Conservation (phyloP, 441 rosid genomes). For the Viola pubescens region DNA sequence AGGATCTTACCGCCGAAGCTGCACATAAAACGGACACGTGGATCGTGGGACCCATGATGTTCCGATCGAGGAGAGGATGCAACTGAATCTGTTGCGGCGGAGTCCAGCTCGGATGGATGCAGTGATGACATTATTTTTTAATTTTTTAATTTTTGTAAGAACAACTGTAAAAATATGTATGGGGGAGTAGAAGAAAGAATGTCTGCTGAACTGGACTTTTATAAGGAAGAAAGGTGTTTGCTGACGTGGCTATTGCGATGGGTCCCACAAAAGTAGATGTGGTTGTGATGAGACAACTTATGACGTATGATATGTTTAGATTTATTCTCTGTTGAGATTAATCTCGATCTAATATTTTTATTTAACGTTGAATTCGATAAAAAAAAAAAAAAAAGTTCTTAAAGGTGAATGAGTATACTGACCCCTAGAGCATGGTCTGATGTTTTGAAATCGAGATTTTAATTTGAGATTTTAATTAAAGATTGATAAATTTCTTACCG, state of each 20-base stretch:
- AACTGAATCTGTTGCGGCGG: conserved; percentile 43
- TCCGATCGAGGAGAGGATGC: conserved; percentile 79
- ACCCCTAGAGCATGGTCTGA: no score
- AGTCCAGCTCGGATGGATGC: conserved; percentile 60
- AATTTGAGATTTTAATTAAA: no score
- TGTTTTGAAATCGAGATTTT: no score
- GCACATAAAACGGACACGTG: conserved; percentile 81
- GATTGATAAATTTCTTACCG: no score
- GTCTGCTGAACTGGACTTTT: neutral
- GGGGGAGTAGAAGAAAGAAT: neutral
- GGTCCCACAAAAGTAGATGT: neutral
- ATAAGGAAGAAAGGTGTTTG: neutral
- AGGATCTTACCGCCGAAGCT: conserved; percentile 90
- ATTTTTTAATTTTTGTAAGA: neutral
- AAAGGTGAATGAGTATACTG: no score
- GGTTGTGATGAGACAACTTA: neutral
- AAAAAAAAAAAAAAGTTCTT: no score
- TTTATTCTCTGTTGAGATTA: neutral
- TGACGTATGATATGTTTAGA: neutral
- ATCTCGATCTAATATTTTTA: neutral
- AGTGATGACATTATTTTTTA: conserved; percentile 38
- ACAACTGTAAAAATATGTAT: neutral
- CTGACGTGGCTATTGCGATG: neutral
- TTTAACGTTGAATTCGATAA: neutral
- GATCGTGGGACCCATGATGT: conserved; percentile 33